These are phyloP conservation scores for Echria macrotheca DNA, from an alignment of 495 filamentous ascomycete genomes.

Conservation along the genomic window DNA sequence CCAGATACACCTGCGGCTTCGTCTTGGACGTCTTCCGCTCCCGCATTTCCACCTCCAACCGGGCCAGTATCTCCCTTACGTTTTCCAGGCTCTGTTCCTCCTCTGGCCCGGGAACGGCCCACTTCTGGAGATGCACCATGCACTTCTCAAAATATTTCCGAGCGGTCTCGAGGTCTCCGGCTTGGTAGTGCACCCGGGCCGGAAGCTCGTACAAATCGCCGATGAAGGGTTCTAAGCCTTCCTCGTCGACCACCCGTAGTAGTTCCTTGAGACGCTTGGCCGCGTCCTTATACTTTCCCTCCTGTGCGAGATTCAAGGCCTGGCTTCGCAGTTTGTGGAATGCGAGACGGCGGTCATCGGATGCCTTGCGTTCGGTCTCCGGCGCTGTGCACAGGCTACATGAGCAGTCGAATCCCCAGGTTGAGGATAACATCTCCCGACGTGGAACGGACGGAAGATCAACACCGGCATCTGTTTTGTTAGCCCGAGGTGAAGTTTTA, in stretches of 20 bases:
- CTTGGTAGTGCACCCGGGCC: constrained; percentile 28
- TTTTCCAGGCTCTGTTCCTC: constrained; percentile 7
- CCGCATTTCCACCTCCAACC: not conserved
- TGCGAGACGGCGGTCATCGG: constrained; percentile 18
- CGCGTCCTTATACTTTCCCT: constrained; percentile 21
- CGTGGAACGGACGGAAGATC: constrained; percentile 25
- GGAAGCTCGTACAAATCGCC: constrained; percentile 30
- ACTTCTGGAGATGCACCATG: constrained; percentile 18
- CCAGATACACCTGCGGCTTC: constrained; percentile 4
- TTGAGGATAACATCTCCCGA: constrained; percentile 18
- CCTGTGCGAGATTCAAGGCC: constrained; percentile 21
- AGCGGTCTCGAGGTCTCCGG: constrained; percentile 25
- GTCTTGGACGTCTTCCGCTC: not conserved
- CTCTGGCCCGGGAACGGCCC: constrained; percentile 31
- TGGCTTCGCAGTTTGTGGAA: constrained; percentile 21
- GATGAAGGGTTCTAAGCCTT: constrained; percentile 23
- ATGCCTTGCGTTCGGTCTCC: constrained; percentile 9
- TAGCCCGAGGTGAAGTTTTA: no score
- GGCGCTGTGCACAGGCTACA: constrained; percentile 27
- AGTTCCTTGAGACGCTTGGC: constrained; percentile 20
- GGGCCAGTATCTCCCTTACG: not conserved
- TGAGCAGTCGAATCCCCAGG: constrained; percentile 33
- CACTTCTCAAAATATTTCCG: constrained; percentile 21
- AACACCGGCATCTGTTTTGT: constrained; percentile 22
- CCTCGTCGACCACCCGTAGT: constrained; percentile 21